Percentiles rank a stretch among this genome's conserved stretches.
Conservation (phyloP, 257 asterid genomes). For the Nyctanthes arbortristis region DNA sequence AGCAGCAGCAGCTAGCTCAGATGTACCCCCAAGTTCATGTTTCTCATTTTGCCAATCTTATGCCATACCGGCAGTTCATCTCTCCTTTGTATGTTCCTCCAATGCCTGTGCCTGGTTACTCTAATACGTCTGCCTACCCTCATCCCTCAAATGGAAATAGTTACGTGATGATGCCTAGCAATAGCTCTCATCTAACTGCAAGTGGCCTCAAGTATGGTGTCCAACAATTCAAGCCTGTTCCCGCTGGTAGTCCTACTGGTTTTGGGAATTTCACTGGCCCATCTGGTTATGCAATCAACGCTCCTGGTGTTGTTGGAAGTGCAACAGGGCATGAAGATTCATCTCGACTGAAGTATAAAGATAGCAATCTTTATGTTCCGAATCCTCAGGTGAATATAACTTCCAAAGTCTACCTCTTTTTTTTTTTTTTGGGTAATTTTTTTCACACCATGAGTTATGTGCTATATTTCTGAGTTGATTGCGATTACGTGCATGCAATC, state of each 20-base stretch:
- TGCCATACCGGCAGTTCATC: slow-evolving; percentile 84
- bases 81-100: slow-evolving; percentile 89
- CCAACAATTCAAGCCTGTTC: slow-evolving; percentile 84
- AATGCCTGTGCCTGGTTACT: slow-evolving; percentile 86
- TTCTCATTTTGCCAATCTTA: slow-evolving; percentile 74
- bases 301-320: slow-evolving; percentile 79
- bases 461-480: not conserved
- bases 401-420: not conserved
- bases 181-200: slow-evolving; percentile 64
- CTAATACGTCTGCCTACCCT: slow-evolving; percentile 78
- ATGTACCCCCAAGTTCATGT: slow-evolving; percentile 92
- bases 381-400: slow-evolving; percentile 73
- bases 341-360: slow-evolving; percentile 85
- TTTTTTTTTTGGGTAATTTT: not conserved
- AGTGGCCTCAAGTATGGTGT: slow-evolving; percentile 80
- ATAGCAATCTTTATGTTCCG: slow-evolving; percentile 64
- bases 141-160: slow-evolving; percentile 93
- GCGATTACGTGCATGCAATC: too few species aligned
- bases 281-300: slow-evolving; percentile 74
- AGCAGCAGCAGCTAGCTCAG: slow-evolving; percentile 68
- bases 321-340: slow-evolving; percentile 83
- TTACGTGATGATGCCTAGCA: slow-evolving; percentile 87
- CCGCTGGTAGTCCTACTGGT: slow-evolving; percentile 67
- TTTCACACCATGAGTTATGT: not conserved
- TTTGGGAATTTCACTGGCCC: slow-evolving; percentile 79